A percentile compares a stretch with the other conserved stretches of the same genome.
Conservation (phyloP, 768 basidiomycete genomes). For the Amanita brunnescens region DNA sequence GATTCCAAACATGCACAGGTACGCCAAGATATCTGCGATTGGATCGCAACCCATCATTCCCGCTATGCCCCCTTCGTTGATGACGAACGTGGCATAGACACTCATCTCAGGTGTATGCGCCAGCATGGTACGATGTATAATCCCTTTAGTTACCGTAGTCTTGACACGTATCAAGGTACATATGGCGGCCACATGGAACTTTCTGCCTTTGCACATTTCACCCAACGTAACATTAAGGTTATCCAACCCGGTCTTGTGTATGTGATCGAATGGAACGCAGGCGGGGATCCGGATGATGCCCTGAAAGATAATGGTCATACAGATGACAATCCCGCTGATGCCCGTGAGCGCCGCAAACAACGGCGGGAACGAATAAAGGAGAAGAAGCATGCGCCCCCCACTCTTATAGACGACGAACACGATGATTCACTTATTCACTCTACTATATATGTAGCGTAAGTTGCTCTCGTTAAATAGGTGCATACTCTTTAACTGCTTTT, state of each 20-base stretch:
- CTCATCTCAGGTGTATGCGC: conserved; percentile 70
- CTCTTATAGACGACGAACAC: conserved; percentile 9
- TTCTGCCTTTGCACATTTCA: conserved; percentile 84
- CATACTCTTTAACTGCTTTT: conserved; percentile 6
- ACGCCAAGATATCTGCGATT: conserved; percentile 72
- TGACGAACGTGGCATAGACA: conserved; percentile 64
- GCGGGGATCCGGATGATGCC: conserved; percentile 28
- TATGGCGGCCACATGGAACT: conserved; percentile 93
- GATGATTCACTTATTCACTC: conserved; percentile 2
- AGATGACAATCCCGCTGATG: conserved; percentile 7
- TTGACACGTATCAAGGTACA: conserved; percentile 42
- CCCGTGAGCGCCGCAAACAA: conserved; percentile 7
- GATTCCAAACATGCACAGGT: conserved; percentile 60
- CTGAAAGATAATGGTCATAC: conserved; percentile 6
- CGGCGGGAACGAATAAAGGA: conserved; percentile 5
- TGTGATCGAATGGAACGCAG: conserved; percentile 76
- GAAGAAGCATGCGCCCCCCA: neutral
- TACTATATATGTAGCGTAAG: conserved; percentile 81
- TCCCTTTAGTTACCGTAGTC: neutral
- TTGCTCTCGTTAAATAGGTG: conserved; percentile 17
- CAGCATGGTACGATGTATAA: conserved; percentile 50
- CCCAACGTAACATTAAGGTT: conserved; percentile 75
- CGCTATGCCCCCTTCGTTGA: conserved; percentile 87
- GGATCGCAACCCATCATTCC: conserved; percentile 59
- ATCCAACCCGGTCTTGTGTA: conserved; percentile 89